These are phyloP conservation scores for Rhodamnia rubescens DNA, from an alignment of 345 rosid genomes.

Conservation along the genomic window DNA sequence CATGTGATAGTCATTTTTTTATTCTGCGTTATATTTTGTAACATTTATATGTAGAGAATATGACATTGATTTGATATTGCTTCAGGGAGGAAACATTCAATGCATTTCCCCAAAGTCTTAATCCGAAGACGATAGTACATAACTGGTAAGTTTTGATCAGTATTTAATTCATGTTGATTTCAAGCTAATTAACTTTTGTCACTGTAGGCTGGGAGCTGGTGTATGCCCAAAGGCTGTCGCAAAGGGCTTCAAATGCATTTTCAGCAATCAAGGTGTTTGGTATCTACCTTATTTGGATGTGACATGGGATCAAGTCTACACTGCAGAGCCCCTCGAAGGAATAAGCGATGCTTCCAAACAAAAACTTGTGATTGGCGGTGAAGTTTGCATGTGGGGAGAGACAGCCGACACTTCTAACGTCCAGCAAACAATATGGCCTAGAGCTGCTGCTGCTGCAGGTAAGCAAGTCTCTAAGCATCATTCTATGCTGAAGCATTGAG, in stretches of 20 bases:
- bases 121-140: constrained; percentile 76
- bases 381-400: constrained; percentile 98
- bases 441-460: constrained; percentile 23
- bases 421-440: constrained; percentile 91
- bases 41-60: not conserved
- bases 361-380: constrained; percentile 83
- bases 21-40: not conserved
- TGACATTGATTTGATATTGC: not conserved
- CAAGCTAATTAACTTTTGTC: not conserved
- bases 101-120: constrained; percentile 47
- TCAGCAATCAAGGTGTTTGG: constrained; percentile 84
- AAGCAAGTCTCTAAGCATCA: not conserved
- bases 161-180: not conserved
- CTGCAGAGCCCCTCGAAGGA: constrained; percentile 77
- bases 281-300: constrained; percentile 87
- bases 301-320: constrained; percentile 63
- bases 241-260: constrained; percentile 86
- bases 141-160: constrained; percentile 49
- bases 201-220: constrained; percentile 63
- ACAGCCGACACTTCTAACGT: constrained; percentile 71
- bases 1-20: not conserved
- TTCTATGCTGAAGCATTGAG: not conserved
- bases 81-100: constrained; percentile 86
- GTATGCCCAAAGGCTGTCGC: constrained; percentile 80
- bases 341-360: constrained; percentile 42